Percentiles rank a stretch among this genome's conserved stretches.
phyloP scores from a whole-genome alignment of 768 basidiomycete genomes.

The Xanthoconium purpureum region DNA sequence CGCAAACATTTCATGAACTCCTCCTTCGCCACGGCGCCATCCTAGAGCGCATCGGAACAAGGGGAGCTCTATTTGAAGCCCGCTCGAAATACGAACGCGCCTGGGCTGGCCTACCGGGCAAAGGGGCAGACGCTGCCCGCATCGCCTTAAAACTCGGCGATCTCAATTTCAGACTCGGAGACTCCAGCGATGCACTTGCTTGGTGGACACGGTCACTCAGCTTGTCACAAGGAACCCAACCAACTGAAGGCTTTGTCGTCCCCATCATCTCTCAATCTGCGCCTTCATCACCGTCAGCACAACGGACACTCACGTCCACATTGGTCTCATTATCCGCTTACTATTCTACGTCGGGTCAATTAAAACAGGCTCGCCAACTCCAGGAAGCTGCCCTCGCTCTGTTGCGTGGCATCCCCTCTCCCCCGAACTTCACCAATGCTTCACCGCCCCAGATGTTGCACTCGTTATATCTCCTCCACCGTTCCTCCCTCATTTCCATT shows the following conservation, averaged over 20 bases:
- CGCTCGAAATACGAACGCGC: constrained; percentile 54
- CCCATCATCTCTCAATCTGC: constrained; percentile 35
- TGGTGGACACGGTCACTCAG: constrained; percentile 69
- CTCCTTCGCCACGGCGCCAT: constrained; percentile 51
- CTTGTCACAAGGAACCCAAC: constrained; percentile 38
- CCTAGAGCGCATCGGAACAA: constrained; percentile 59
- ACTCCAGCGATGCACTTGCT: constrained; percentile 48
- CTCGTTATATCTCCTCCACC: constrained; percentile 63
- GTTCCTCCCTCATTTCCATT: constrained; percentile 67
- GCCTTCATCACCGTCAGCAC: constrained; percentile 59
- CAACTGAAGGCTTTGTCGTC: constrained; percentile 14
- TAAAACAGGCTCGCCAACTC: constrained; percentile 51
- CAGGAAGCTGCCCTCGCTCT: constrained; percentile 56
- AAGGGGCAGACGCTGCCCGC: constrained; percentile 47
- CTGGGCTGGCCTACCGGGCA: constrained; percentile 45
- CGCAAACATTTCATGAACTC: constrained; percentile 54
- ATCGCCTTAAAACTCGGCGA: constrained; percentile 68
- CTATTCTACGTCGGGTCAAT: constrained; percentile 57
- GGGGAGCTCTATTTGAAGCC: constrained; percentile 50
- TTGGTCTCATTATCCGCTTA: constrained; percentile 71
- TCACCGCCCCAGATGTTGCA: constrained; percentile 63
- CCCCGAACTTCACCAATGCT: constrained; percentile 40
- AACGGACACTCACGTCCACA: constrained; percentile 57
- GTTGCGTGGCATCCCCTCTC: constrained; percentile 51
- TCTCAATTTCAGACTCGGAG: constrained; percentile 53